Percentiles rank a stretch among this genome's conserved stretches.
phyloP scores from a whole-genome alignment of 768 basidiomycete genomes.

The Hysterangium stoloniferum region DNA sequence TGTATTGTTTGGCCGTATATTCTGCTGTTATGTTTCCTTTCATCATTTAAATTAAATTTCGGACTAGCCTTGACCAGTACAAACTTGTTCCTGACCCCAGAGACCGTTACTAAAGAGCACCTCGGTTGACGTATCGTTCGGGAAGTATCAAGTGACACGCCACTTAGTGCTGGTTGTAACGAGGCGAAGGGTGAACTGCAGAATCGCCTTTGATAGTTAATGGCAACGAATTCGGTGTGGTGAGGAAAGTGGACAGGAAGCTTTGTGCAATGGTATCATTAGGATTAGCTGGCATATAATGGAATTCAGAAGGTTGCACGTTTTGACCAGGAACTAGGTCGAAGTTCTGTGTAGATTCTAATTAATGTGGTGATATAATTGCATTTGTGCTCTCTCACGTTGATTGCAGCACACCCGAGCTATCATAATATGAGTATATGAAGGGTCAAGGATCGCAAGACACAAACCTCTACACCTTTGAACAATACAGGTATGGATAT shows the following conservation, averaged over 20 bases:
- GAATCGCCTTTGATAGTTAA: conserved; percentile 54
- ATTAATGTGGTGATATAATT: too few relatives aligned
- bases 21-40: neutral
- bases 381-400: conserved; percentile 30
- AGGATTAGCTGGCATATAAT: conserved; percentile 54
- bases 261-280: conserved; percentile 58
- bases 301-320: conserved; percentile 49
- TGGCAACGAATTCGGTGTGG: conserved; percentile 38
- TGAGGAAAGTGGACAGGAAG: conserved; percentile 56
- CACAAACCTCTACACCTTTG: conserved; percentile 33
- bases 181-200: conserved; percentile 56
- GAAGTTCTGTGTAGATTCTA: conserved; percentile 38
- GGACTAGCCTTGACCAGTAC: conserved; percentile 43
- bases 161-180: conserved; percentile 45
- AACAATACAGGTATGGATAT: conserved; percentile 53
- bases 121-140: conserved; percentile 59
- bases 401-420: conserved; percentile 53
- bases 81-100: conserved; percentile 43
- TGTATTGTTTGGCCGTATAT: conserved; percentile 53
- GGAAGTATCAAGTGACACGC: conserved; percentile 41
- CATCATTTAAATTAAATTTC: neutral
- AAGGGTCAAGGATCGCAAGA: too few relatives aligned
- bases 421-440: too few relatives aligned
- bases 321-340: conserved; percentile 53
- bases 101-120: conserved; percentile 40